These are phyloP conservation scores for Anaeramoeba ignava DNA, from an alignment of 78 protist genomes.

Conservation along the genomic window DNA sequence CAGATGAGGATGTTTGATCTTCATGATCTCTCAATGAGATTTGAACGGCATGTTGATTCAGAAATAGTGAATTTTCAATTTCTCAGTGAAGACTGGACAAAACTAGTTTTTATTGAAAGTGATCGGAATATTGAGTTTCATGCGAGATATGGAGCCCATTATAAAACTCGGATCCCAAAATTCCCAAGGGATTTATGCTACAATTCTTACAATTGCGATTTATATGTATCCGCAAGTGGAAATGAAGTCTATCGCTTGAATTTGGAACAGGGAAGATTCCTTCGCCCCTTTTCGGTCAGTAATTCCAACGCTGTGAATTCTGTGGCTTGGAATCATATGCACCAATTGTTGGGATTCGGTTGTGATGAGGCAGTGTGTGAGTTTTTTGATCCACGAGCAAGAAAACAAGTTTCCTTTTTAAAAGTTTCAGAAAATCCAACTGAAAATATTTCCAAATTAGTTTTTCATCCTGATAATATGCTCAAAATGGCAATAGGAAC, in stretches of 20 bases:
- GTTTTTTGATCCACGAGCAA: background rate
- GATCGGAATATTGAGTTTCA: constrained; percentile 83
- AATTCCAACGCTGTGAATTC: constrained; percentile 33
- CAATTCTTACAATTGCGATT: constrained; percentile 47
- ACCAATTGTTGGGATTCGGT: constrained; percentile 40
- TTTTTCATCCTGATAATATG: constrained; percentile 40
- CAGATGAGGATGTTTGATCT: constrained; percentile 69
- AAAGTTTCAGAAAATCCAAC: background rate
- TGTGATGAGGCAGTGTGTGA: constrained; percentile 6
- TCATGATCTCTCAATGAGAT: constrained; percentile 65
- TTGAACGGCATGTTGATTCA: constrained; percentile 56
- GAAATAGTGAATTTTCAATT: constrained; percentile 32
- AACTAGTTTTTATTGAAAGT: constrained; percentile 54
- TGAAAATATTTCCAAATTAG: background rate
- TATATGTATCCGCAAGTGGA: constrained; percentile 35
- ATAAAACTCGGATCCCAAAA: constrained; percentile 57
- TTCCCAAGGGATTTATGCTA: constrained; percentile 75
- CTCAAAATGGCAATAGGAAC: constrained; percentile 70
- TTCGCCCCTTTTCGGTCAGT: constrained; percentile 44
- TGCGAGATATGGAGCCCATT: constrained; percentile 64
- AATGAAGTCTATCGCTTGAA: constrained; percentile 54
- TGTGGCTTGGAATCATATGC: constrained; percentile 27
- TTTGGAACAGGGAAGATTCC: constrained; percentile 71
- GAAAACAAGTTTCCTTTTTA: background rate
- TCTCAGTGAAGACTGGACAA: constrained; percentile 77